Percentiles rank a stretch among this genome's conserved stretches.
Conservation (phyloP, 2,329 filamentous ascomycete species). For the Penicillium sclerotiorum region DNA sequence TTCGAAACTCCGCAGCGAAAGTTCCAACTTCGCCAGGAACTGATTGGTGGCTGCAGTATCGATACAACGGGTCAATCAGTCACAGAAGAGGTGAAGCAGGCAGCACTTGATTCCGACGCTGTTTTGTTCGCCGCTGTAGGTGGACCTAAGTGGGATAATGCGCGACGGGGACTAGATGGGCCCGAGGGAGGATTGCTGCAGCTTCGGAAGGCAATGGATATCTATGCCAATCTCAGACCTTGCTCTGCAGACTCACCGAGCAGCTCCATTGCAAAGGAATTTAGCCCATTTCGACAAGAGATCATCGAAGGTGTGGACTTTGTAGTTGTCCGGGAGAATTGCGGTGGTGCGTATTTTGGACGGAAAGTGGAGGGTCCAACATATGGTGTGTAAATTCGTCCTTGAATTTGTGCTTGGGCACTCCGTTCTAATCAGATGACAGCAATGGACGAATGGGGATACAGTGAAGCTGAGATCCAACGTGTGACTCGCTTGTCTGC, state of each 20-base stretch:
- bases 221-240: constrained; percentile 87
- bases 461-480: constrained; percentile 78
- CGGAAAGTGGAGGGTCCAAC: constrained; percentile 40
- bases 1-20: constrained; percentile 69
- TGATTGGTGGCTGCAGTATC: constrained; percentile 86
- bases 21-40: constrained; percentile 81
- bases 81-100: constrained; percentile 75
- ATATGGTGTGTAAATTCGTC: constrained; percentile 25
- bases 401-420: not conserved
- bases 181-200: constrained; percentile 85
- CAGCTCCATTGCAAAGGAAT: constrained; percentile 69
- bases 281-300: constrained; percentile 77
- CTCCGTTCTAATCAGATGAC: constrained; percentile 18
- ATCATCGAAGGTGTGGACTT: constrained; percentile 85
- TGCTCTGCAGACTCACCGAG: constrained; percentile 75
- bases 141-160: constrained; percentile 86
- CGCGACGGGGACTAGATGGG: constrained; percentile 65
- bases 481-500: constrained; percentile 77
- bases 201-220: constrained; percentile 83
- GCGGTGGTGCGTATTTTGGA: constrained; percentile 47
- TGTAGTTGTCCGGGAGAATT: constrained; percentile 55
- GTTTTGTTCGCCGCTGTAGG: constrained; percentile 88
- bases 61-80: constrained; percentile 73
- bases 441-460: constrained; percentile 77
- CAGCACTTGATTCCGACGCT: constrained; percentile 78